Evolutionary conservation across 2,329 filamentous ascomycete genomes (phyloP), one percentile per base, ranked within the genome.

Genomic region (Alternaria triticimaculans): DNA sequence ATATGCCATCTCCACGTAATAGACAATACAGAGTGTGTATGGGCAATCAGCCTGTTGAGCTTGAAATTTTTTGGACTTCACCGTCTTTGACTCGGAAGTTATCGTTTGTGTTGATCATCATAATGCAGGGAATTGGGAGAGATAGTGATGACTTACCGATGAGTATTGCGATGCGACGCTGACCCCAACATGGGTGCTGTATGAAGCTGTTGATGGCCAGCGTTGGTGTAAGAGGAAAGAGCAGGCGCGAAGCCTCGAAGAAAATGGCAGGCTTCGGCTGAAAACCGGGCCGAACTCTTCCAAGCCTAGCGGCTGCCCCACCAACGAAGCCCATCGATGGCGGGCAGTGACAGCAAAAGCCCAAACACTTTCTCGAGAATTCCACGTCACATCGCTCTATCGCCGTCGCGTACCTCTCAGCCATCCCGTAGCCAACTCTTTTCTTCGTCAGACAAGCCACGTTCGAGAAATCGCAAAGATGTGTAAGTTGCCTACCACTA

Each of bases 21-120:
- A 43, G 54, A 43, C 50, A 60, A 60, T 23, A 58, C 21, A 30
- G n/a, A 49, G 14, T 44, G 50, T 50, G 45, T 41, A 57, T 58
- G 26, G 46, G 63, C 60, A 66, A 78, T 86, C 84, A 86, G 82
- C 83, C 80, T 85, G 83, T 85, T 85, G 84, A 86, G 84, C 84
- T 85, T 85, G 83, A 85, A 78, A 76, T 79, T 79, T 73, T 77
- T 76, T 71, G 68, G 68, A 73, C 77, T 77, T 78, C 77, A 79
- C 73, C 66, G 77, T 69, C 70, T 67, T 71, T 67, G 69, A 74
- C 76, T 79, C 75, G 69, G 77, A 76, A 77, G 72, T 77, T 75
- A 73, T 71, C 58, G 70, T 76, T 75, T 65, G 53, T 65, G 53
- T 41, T 69, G 57, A 77, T 78, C 76, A 79, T 79, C 76, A 79